phyloP scores from a whole-genome alignment of 2,329 filamentous ascomycete genomes.

The Aspergillus sp. region DNA sequence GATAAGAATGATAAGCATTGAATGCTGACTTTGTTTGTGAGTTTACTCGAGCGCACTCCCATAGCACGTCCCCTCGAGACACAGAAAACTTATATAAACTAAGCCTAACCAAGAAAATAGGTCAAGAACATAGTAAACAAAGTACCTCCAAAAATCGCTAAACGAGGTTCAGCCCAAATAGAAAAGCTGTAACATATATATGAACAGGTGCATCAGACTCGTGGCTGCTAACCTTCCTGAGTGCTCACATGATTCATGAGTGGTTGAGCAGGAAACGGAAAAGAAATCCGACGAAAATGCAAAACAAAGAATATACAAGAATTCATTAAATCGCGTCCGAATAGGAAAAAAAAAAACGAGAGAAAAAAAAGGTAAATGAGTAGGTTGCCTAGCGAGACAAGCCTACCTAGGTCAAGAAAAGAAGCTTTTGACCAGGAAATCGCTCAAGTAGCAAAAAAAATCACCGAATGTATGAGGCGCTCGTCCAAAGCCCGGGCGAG shows the following conservation, averaged over 20 bases:
- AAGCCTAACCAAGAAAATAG: not conserved
- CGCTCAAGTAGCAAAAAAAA: not conserved
- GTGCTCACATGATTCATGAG: not conserved
- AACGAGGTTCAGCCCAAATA: not conserved
- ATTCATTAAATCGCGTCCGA: not conserved
- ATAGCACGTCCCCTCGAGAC: not conserved
- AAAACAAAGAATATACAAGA: not conserved
- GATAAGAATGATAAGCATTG: not conserved
- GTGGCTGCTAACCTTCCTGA: not conserved
- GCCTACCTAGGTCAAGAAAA: not conserved
- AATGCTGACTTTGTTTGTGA: not conserved
- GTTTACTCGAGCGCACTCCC: not conserved
- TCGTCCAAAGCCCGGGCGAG: not conserved
- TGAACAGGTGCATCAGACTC: not conserved
- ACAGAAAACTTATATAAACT: slow-evolving; percentile 1
- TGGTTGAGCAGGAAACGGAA: not conserved
- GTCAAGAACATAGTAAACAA: not conserved
- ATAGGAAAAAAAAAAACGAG: too few relatives aligned
- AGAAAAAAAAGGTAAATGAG: not conserved
- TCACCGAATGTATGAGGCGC: slow-evolving; percentile 14
- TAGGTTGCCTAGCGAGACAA: not conserved
- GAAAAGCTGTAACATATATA: not conserved
- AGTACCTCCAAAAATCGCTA: not conserved
- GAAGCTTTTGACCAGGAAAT: not conserved
- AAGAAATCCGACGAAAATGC: not conserved